phyloP scores from a whole-genome alignment of 805 yeast genomes.

The Yarrowia divulgata region DNA sequence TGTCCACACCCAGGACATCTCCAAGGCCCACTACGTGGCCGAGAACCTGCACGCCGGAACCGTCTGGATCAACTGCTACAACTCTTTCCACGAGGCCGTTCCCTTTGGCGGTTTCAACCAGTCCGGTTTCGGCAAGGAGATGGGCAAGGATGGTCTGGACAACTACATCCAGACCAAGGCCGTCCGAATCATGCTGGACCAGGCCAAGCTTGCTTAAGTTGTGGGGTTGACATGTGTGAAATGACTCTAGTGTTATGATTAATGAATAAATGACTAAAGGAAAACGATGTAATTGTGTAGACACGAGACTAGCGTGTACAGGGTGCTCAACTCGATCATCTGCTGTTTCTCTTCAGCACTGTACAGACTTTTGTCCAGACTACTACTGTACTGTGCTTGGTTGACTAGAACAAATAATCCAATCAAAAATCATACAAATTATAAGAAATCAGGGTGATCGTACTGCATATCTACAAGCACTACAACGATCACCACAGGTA shows the following conservation, averaged over 20 bases:
- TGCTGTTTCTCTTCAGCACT: too few relatives aligned
- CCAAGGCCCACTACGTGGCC: conserved; percentile 70
- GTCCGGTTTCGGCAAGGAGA: conserved; percentile 83
- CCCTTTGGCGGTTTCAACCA: conserved; percentile 85
- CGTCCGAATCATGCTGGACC: conserved; percentile 59
- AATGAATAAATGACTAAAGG: conserved; percentile 9
- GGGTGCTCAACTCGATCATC: too few relatives aligned
- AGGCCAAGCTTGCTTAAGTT: conserved; percentile 26
- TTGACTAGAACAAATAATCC: too few relatives aligned
- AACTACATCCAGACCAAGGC: conserved; percentile 79
- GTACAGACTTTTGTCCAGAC: too few relatives aligned
- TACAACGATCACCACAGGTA: too few relatives aligned
- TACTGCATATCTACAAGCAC: too few relatives aligned
- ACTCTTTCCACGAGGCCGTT: conserved; percentile 67
- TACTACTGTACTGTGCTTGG: too few relatives aligned
- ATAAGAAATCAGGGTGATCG: too few relatives aligned
- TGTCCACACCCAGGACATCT: conserved; percentile 73
- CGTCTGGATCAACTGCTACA: conserved; percentile 73
- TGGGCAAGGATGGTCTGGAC: conserved; percentile 75
- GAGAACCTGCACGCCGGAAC: conserved; percentile 68
- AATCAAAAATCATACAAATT: too few relatives aligned
- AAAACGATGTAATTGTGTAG: too few relatives aligned
- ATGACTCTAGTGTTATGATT: conserved; percentile 31
- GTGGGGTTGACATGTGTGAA: neutral
- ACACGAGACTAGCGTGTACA: too few relatives aligned